phyloP scores from a whole-genome alignment of 164 flowering plant genomes.

The Vitis cinerea region DNA sequence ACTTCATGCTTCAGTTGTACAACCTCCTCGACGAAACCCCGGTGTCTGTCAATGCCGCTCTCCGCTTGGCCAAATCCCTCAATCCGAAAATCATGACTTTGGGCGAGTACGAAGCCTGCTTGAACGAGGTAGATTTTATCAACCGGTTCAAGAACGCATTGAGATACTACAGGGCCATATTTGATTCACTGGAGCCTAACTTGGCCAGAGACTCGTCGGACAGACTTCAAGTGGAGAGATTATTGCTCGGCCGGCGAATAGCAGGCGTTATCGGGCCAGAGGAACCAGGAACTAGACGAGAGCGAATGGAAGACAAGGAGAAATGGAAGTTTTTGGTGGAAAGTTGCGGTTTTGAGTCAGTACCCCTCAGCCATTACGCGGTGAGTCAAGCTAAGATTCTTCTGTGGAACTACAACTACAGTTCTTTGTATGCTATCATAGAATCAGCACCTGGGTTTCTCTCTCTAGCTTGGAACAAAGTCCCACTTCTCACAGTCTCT shows the following conservation, averaged over 20 bases:
- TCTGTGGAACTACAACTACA: constrained; percentile 82
- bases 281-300: constrained; percentile 37
- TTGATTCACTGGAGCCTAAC: constrained; percentile 84
- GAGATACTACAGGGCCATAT: constrained; percentile 67
- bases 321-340: constrained; percentile 73
- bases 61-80: constrained; percentile 63
- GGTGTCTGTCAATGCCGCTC: constrained; percentile 43
- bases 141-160: constrained; percentile 65
- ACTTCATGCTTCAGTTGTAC: constrained; percentile 87
- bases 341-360: constrained; percentile 59
- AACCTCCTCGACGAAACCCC: constrained; percentile 62
- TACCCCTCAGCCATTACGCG: constrained; percentile 72
- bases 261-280: constrained; percentile 50
- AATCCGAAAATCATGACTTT: constrained; percentile 71
- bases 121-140: constrained; percentile 55
- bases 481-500: constrained; percentile 82
- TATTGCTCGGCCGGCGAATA: constrained; percentile 62
- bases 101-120: constrained; percentile 76
- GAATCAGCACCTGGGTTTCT: constrained; percentile 76
- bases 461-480: constrained; percentile 76
- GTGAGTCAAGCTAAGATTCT: constrained; percentile 81
- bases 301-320: constrained; percentile 66
- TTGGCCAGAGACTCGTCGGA: constrained; percentile 59
- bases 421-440: constrained; percentile 49
- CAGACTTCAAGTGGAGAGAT: constrained; percentile 57